A percentile compares a stretch with the other conserved stretches of the same genome.
Conservation (phyloP, 768 basidiomycete genomes). For the Lactifluus hygrophoroides region DNA sequence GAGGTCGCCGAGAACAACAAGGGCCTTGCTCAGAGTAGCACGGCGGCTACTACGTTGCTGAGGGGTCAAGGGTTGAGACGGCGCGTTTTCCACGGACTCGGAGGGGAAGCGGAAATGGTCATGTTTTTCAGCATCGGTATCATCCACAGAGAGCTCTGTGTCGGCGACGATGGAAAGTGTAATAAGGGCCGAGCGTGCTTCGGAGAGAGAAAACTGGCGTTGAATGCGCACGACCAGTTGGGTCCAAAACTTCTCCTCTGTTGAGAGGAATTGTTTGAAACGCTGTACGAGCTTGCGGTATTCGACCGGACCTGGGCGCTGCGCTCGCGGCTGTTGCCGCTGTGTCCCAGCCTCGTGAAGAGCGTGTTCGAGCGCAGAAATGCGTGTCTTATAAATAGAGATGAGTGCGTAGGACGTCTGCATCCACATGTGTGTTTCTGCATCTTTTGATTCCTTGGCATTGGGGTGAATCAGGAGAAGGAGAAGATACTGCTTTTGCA, state of each 20-base stretch:
- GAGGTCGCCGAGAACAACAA: constrained; percentile 91
- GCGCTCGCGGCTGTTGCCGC: constrained; percentile 30
- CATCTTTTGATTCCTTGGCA: constrained; percentile 67
- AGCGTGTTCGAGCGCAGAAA: constrained; percentile 50
- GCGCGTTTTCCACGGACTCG: constrained; percentile 34
- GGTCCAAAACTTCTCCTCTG: constrained; percentile 90
- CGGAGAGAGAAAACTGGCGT: constrained; percentile 59
- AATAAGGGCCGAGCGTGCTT: constrained; percentile 49
- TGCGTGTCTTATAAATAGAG: constrained; percentile 67
- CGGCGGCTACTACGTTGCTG: constrained; percentile 56
- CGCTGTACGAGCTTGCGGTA: constrained; percentile 78
- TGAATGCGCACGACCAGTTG: constrained; percentile 69
- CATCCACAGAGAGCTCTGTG: constrained; percentile 27
- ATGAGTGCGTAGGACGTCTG: constrained; percentile 86
- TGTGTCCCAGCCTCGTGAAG: constrained; percentile 25
- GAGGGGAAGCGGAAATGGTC: constrained; percentile 59
- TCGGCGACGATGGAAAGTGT: constrained; percentile 46
- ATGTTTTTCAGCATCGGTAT: constrained; percentile 31
- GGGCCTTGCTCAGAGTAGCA: constrained; percentile 74
- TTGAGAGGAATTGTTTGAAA: constrained; percentile 82
- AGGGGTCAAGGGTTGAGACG: constrained; percentile 28
- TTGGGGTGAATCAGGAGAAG: constrained; percentile 62
- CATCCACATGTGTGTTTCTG: constrained; percentile 85
- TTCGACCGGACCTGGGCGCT: constrained; percentile 60
- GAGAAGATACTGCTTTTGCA: constrained; percentile 61